Base-by-base conservation (phyloP, 164 flowering plant genomes). In the Buxus sempervirens region DNA sequence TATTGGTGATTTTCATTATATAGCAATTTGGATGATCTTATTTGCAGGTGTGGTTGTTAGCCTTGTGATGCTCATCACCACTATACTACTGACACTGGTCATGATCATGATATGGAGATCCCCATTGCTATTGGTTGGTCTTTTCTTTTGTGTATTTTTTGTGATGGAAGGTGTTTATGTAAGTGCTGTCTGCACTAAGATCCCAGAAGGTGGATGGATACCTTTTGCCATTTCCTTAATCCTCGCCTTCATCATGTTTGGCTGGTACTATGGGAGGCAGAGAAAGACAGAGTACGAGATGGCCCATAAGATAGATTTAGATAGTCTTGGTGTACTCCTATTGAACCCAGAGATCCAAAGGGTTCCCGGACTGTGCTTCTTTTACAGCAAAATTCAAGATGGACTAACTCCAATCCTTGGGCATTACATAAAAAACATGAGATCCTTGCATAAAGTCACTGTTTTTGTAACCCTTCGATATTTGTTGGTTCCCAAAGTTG, bases 91-190 rank as follows among this genome's bases (percentile, higher is more conserved):
- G 72, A 86, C 87, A 21, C 58, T 89, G 26, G 91, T 89, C 66
- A 91, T 89, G 97, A 78, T 88, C 80, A 80, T 84, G 49, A 85
- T 88, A 58, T 91, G 97, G 97, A 80, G 85, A 74, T 79, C 90
- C 28, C 85, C 82, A 6, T n/a, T 63, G 6, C 25, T 76, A 10
- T 81, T 86, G 62, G 88, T 76, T 21, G 80, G 78, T 0, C 86
- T 91, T 10, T 89, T 76, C 80, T 86, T 84, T 69, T 21, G 73
- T 15, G 75, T 82, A 36, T 91, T 89, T 73, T 85, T 88, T 66
- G 67, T 63, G 32, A 74, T 88, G 82, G 97, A 91, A 80, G 84
- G 88, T 19, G 84, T 80, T 15, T 91, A 91, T 69, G 91, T 86
- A 26, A 86, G 87, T 79, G 86, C 96, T 0, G 87, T 89, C 54